phyloP scores from a whole-genome alignment of 129 eudicot genomes.

The Artemisia argyi region DNA sequence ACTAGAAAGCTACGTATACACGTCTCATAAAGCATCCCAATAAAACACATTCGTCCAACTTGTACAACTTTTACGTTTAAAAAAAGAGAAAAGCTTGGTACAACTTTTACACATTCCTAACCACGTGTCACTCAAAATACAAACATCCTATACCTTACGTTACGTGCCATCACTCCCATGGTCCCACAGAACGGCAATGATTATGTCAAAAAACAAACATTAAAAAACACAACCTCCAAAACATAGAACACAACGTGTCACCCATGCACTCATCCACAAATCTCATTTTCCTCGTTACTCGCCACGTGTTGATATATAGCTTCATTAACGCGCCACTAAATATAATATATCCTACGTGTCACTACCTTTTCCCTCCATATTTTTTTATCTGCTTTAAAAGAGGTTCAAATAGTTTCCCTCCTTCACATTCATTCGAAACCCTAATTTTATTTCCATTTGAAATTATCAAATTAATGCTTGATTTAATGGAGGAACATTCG shows the following conservation, averaged over 20 bases:
- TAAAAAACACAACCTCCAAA: neutral
- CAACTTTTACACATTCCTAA: neutral
- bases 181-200: neutral
- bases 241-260: constrained; percentile 20
- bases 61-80: neutral
- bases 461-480: neutral
- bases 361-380: constrained; percentile 19
- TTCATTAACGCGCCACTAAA: neutral
- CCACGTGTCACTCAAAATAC: constrained; percentile 21
- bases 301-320: constrained; percentile 23
- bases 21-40: constrained; percentile 12
- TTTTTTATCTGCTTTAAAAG: constrained; percentile 3
- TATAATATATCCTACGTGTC: constrained; percentile 45
- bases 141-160: neutral
- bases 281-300: neutral
- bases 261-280: constrained; percentile 16
- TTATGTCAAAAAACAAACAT: neutral
- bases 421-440: neutral
- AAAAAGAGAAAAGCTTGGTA: too few species aligned
- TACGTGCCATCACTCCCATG: neutral
- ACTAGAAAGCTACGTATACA: constrained; percentile 15
- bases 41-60: neutral
- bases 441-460: too few species aligned
- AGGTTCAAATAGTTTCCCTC: constrained; percentile 7
- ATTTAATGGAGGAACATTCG: constrained; percentile 14